These are phyloP conservation scores for Cyamopsis tetragonoloba DNA, from an alignment of 306 rosid genomes.

Conservation along the genomic window DNA sequence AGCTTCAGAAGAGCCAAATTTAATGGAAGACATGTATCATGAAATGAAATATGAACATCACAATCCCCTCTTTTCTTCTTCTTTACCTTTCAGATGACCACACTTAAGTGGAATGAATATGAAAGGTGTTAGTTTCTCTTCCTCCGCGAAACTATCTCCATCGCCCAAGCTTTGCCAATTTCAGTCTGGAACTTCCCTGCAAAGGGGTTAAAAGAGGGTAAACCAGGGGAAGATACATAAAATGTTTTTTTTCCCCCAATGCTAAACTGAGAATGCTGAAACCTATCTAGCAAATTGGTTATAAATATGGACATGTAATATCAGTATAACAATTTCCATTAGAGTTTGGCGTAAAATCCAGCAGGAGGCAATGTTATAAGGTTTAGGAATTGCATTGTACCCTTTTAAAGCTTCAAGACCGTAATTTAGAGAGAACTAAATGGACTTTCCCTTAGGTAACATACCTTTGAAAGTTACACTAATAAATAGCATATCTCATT, in stretches of 20 bases:
- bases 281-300: not conserved
- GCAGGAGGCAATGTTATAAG: not conserved
- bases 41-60: not conserved
- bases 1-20: not conserved
- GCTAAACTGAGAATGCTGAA: not conserved
- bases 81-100: not conserved
- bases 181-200: slow-evolving; percentile 88
- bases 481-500: slow-evolving; percentile 2
- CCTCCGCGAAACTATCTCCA: slow-evolving; percentile 66
- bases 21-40: not conserved
- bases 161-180: slow-evolving; percentile 77
- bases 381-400: not conserved
- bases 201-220: not conserved
- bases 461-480: not conserved
- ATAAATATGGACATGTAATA: not conserved
- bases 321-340: not conserved
- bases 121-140: slow-evolving; percentile 16
- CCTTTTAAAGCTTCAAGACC: not conserved
- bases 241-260: not conserved
- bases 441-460: not conserved
- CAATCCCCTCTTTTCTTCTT: not conserved
- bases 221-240: not conserved
- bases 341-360: not conserved
- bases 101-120: not conserved
- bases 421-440: not conserved